phyloP scores from a whole-genome alignment of 169 alveolate species.

The Plasmodium inui region DNA sequence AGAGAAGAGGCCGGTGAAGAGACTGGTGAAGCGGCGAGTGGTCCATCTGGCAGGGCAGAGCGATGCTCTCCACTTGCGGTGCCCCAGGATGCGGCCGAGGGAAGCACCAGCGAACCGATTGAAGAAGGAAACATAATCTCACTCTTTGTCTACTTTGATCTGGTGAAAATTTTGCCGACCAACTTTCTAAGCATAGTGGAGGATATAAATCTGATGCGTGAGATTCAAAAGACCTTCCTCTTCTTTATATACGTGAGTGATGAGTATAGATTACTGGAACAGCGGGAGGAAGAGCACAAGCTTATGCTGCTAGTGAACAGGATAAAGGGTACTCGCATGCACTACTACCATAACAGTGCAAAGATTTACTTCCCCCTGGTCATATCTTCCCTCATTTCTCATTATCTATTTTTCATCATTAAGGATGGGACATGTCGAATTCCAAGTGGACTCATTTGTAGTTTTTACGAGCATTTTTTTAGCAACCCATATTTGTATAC shows the following conservation, averaged over 20 bases:
- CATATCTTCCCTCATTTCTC: conserved; percentile 51
- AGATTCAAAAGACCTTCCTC: conserved; percentile 26
- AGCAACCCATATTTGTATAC: conserved; percentile 66
- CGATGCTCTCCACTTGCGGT: background rate
- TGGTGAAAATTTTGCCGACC: conserved; percentile 24
- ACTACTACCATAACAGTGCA: conserved; percentile 40
- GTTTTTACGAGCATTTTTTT: conserved; percentile 39
- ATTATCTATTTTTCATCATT: conserved; percentile 16
- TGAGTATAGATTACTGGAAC: conserved; percentile 39
- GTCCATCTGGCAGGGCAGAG: background rate
- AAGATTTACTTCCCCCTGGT: conserved; percentile 64
- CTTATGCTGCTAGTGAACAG: conserved; percentile 4
- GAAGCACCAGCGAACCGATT: background rate
- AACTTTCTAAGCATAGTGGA: background rate
- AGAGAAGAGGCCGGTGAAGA: background rate
- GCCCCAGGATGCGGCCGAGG: no score
- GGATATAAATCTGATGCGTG: conserved; percentile 52
- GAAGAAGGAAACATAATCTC: conserved; percentile 56
- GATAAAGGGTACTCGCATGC: background rate
- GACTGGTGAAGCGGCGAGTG: background rate
- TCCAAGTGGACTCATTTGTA: background rate
- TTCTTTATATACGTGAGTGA: conserved; percentile 52
- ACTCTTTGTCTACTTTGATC: conserved; percentile 39
- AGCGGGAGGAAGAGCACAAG: conserved; percentile 26
- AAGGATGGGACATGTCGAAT: background rate